Evolutionary conservation across 2,329 filamentous ascomycete genomes (phyloP).

Genomic region (Helotiales sp.): DNA sequence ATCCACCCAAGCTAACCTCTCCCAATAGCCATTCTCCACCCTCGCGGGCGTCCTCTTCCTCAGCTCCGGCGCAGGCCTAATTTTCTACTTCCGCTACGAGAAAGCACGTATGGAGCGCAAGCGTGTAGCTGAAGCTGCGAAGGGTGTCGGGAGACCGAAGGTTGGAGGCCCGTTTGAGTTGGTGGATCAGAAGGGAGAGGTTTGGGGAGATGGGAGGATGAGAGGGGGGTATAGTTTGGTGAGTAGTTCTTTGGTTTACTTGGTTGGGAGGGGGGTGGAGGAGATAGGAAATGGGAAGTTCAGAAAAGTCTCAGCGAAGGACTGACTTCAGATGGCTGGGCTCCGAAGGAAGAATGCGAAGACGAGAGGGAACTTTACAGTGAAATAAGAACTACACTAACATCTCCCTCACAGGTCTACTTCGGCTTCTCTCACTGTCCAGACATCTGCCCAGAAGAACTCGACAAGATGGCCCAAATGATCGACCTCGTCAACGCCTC

Average conservation of each 20-base stretch:
- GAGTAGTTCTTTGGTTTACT: neutral
- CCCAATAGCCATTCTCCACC: conserved; percentile 84
- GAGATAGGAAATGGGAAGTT: neutral
- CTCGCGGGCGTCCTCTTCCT: conserved; percentile 89
- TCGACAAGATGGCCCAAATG: conserved; percentile 99
- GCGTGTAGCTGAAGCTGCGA: conserved; percentile 87
- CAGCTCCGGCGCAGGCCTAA: conserved; percentile 73
- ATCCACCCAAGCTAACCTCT: neutral
- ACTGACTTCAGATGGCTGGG: neutral
- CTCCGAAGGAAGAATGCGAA: neutral
- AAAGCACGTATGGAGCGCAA: conserved; percentile 90
- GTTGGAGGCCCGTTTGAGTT: conserved; percentile 88
- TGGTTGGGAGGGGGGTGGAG: neutral
- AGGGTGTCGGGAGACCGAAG: conserved; percentile 90
- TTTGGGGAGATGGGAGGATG: conserved; percentile 79
- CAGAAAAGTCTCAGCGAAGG: neutral
- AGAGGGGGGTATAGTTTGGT: conserved; percentile 85
- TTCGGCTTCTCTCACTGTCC: conserved; percentile 99
- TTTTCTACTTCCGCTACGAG: conserved; percentile 91
- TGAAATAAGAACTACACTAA: neutral
- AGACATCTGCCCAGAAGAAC: conserved; percentile 97
- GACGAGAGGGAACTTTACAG: neutral
- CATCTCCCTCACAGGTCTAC: conserved; percentile 69
- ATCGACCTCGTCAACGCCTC: conserved; percentile 70
- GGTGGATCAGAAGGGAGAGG: conserved; percentile 78